Evolutionary conservation across 495 filamentous ascomycete genomes (phyloP), one percentile per base, ranked within the genome.

Genomic region (Xylaria flabelliformis): DNA sequence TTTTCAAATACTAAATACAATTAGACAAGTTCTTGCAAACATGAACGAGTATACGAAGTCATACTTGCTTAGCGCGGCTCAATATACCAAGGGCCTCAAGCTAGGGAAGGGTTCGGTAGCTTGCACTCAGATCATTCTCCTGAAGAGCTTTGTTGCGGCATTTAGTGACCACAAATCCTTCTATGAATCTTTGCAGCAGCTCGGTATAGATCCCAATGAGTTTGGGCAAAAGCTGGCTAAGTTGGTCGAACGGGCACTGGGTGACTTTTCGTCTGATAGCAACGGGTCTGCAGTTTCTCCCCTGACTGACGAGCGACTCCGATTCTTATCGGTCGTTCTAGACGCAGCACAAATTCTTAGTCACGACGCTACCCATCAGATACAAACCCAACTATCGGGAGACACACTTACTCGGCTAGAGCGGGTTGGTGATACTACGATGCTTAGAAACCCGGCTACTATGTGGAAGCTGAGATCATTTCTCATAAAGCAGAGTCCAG

Each of bases 381-480:
- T 44, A 29, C 61, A 67, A 4, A 59, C 67, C 10, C 34, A 72
- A 24, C 66, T 79, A 13, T 44, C 75, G 21, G 70, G 72, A 15
- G 36, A 74, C 53, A 69, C 63, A 15, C 72, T 75, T 7, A 39
- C 65, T 4, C 73, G 79, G 41, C 41, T 84, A 32, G 74, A 81
- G 58, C 64, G 70, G n/a, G 70, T 63, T 48, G 76, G 81, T 72
- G 53, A 77, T 17, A 70, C 65, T n/a, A 74, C 77, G n/a, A 63
- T 81, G 9, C 74, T 75, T 8, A 75, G 74, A 36, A 73, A 75
- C 1, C n/a, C 73, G 26, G 64, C 77, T 26, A 56, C 72, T 42
- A 81, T 80, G 19, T 84, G 83, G 83, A 80, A 83, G 67, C 48
- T 83, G 2, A 79, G 78, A 36, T 78, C 70, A 46, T 85, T 84